Conservation (phyloP, 164 flowering plant species). For the Protea cynaroides region DNA sequence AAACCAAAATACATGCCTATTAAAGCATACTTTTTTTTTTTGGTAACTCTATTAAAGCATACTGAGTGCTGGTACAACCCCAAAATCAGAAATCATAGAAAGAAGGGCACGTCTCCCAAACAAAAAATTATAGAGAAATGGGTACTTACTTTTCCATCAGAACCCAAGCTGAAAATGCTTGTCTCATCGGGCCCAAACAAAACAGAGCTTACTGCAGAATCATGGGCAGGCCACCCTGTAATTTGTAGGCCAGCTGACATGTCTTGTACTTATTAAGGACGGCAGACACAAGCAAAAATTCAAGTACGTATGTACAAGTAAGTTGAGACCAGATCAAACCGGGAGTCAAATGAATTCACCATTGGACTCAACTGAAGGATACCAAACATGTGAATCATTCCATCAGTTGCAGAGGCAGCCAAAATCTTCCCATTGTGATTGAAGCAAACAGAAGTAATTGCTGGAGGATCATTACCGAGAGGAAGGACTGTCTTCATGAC, state of each 20-base stretch:
- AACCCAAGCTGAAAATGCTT: constrained; percentile 85
- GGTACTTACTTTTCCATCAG: constrained; percentile 82
- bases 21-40: too few relatives aligned
- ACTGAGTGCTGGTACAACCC: neutral
- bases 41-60: too few relatives aligned
- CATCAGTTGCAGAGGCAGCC: constrained; percentile 93
- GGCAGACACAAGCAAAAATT: neutral
- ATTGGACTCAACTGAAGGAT: constrained; percentile 27
- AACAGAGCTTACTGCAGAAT: constrained; percentile 82
- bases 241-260: constrained; percentile 95
- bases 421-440: constrained; percentile 96
- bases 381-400: constrained; percentile 99
- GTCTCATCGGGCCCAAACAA: constrained; percentile 93
- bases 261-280: constrained; percentile 60
- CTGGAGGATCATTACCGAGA: constrained; percentile 95
- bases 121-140: neutral
- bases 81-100: constrained; percentile 3
- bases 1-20: neutral
- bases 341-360: neutral
- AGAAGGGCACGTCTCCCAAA: neutral
- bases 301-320: neutral
- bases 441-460: constrained; percentile 87
- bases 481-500: constrained; percentile 93
- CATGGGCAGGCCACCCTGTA: constrained; percentile 99
- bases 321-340: neutral